Evolutionary conservation across 1,284 basidiomycete species (phyloP), one percentile per base, ranked within the genome.

Genomic region (Pyrrhoderma lamaoense): DNA sequence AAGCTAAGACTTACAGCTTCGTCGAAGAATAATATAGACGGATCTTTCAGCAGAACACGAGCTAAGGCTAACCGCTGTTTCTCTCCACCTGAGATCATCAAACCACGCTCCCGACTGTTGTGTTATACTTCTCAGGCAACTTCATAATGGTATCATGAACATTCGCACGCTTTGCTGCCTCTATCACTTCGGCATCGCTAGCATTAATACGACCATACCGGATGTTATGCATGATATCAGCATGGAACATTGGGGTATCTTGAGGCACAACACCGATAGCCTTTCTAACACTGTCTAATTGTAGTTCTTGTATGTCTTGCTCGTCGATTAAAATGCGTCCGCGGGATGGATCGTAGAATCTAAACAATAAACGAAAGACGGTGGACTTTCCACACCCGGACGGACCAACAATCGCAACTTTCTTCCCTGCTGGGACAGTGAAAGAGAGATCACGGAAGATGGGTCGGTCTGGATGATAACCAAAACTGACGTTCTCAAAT

Each of bases 301-400:
- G 78, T 2, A 96, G 71, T 2, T 81, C 73, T 47, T 78, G 75
- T 56, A 98, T 82, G 62, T 93, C 84, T 67, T 98, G 95, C 2
- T 82, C 90, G 62, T 94, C 91, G 54, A 94, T 80, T 49, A 80
- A 71, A 60, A 99, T 97, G 22, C 75, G 72, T 1, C 95, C 96
- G 0, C 78, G 75, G 2, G 75, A 67, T 0, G 93, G 92, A 42
- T 93, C 84, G 68, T 97, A 99, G 76, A 97, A 98, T 7, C 95
- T 77, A 73, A 92, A 98, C 14, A 99, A 72, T 0, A 99, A 81
- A 2, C 94, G 82, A 72, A 98, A 90, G 49, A 99, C 83, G 2
- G 95, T 99, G 16, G 90, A 94, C 70, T 99, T 99, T n/a, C 95
- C 96, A 62, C 93, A 96, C 8, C 95, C 96, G 0, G 91, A 94